Evolutionary conservation across 257 asterid species (phyloP).

Genomic region (Rhazya stricta): DNA sequence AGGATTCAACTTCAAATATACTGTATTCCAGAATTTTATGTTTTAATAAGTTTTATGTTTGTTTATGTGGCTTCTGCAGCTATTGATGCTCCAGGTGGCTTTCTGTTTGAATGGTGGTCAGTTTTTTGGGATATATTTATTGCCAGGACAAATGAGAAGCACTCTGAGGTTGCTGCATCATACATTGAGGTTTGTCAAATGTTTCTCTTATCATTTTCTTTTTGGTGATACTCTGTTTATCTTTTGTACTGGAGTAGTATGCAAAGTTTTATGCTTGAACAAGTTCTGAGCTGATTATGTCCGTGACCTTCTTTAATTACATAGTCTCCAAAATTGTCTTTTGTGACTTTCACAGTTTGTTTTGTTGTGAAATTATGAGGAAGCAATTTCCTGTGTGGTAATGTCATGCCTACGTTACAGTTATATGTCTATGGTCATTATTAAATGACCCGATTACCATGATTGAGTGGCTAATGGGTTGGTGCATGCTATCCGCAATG

Average conservation of each 20-base stretch:
- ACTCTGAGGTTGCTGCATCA: constrained; percentile 99
- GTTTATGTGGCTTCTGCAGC: constrained; percentile 41
- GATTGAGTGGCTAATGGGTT: background rate
- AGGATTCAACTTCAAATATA: background rate
- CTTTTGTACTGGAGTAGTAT: background rate
- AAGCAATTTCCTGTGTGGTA: background rate
- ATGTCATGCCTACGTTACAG: background rate
- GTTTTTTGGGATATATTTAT: constrained; percentile 99
- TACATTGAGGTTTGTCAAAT: constrained; percentile 75
- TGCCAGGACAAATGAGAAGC: constrained; percentile 98
- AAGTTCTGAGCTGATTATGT: background rate
- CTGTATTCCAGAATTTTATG: background rate
- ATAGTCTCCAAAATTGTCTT: background rate
- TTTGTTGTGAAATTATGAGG: background rate
- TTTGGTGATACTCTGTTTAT: background rate
- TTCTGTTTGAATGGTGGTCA: constrained; percentile 99
- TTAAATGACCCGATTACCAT: background rate
- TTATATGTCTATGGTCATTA: background rate
- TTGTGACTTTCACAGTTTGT: constrained; percentile 1
- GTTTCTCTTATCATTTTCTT: background rate
- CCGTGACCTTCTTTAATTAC: background rate
- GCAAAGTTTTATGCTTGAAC: background rate
- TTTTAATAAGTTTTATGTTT: constrained; percentile 6
- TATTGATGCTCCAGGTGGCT: constrained; percentile 99
- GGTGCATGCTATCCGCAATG: background rate